Conservation (phyloP, 768 basidiomycete species). For the Xerocomus brunneocitrinus region DNA sequence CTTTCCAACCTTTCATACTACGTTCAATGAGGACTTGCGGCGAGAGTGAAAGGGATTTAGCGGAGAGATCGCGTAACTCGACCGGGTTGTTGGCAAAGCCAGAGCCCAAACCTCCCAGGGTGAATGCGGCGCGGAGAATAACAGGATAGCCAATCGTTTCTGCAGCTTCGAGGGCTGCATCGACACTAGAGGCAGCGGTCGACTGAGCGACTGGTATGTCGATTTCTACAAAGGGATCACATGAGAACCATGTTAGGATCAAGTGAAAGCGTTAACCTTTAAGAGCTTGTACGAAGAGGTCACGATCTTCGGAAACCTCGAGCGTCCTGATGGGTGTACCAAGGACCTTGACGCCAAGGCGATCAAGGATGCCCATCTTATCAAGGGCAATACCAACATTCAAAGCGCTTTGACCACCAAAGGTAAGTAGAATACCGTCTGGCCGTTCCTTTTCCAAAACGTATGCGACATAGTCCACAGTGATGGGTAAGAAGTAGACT, state of each 20-base stretch:
- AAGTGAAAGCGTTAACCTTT: constrained; percentile 58
- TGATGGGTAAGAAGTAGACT: constrained; percentile 96
- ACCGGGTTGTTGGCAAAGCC: constrained; percentile 95
- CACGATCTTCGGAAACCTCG: constrained; percentile 95
- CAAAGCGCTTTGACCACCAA: constrained; percentile 96
- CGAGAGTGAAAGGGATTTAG: constrained; percentile 83
- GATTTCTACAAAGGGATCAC: constrained; percentile 61
- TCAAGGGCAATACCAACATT: constrained; percentile 97
- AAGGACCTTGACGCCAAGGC: constrained; percentile 87
- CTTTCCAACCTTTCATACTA: constrained; percentile 99
- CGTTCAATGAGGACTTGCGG: constrained; percentile 97
- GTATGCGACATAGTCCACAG: constrained; percentile 96
- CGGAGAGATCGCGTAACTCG: constrained; percentile 90
- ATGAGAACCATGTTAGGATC: constrained; percentile 2
- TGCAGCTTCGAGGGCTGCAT: constrained; percentile 88
- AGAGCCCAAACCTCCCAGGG: constrained; percentile 95
- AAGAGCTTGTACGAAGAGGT: constrained; percentile 92
- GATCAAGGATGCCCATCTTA: constrained; percentile 92
- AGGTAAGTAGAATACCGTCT: constrained; percentile 94
- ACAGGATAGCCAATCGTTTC: constrained; percentile 94
- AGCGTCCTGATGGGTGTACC: constrained; percentile 94
- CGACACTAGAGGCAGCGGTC: constrained; percentile 93
- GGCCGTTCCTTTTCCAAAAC: constrained; percentile 98
- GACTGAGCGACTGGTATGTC: constrained; percentile 95
- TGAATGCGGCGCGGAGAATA: constrained; percentile 94